Conservation (phyloP, 2,329 filamentous ascomycete species). For the Colletotrichum endophyticum region DNA sequence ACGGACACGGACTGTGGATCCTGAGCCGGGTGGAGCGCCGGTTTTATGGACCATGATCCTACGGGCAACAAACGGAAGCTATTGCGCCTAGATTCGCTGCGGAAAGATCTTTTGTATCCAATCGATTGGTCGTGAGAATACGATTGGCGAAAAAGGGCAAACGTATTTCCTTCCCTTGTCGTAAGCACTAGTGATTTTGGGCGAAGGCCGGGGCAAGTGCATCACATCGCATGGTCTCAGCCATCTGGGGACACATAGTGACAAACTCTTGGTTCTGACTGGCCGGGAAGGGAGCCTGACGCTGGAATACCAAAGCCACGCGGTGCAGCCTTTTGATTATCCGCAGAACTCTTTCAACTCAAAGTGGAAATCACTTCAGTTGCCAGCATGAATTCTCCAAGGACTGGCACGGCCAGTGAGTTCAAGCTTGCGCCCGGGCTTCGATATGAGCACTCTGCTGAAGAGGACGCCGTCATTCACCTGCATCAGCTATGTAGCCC, state of each 20-base stretch:
- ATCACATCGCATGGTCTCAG: neutral
- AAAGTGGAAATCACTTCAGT: neutral
- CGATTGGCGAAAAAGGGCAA: neutral
- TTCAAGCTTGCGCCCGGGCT: neutral
- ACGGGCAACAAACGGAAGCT: neutral
- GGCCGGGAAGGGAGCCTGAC: neutral
- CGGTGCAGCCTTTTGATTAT: neutral
- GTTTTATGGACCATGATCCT: neutral
- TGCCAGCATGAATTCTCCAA: neutral
- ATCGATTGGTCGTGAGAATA: neutral
- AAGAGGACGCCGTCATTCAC: neutral
- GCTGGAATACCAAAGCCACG: neutral
- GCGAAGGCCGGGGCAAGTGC: neutral
- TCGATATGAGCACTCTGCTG: neutral
- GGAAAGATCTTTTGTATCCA: neutral
- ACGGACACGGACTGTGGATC: neutral
- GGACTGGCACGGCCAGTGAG: neutral
- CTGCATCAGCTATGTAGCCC: neutral
- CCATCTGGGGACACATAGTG: neutral
- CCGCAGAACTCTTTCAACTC: neutral
- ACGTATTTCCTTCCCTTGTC: neutral
- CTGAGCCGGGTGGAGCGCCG: neutral
- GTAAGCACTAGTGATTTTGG: neutral
- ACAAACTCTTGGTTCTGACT: neutral
- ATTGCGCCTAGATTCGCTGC: neutral